These are phyloP conservation scores for Sporormia fimetaria DNA, from an alignment of 495 filamentous ascomycete species.

Conservation along the genomic window DNA sequence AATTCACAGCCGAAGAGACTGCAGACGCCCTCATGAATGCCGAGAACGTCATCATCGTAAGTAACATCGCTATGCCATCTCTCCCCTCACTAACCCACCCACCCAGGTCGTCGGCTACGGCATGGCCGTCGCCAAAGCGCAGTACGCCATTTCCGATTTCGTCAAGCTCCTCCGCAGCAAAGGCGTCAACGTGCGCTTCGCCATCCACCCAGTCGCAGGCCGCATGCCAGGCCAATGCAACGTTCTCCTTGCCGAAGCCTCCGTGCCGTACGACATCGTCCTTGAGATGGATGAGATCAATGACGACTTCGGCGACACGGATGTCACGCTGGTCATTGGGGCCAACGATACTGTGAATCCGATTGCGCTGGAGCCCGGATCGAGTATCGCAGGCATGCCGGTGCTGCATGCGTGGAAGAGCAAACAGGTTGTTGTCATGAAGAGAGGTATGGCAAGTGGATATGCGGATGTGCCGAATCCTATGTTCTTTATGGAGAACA, in stretches of 20 bases:
- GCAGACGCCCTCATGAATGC: slow-evolving; percentile 57
- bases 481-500: slow-evolving; percentile 77
- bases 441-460: slow-evolving; percentile 67
- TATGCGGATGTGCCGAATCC: slow-evolving; percentile 81
- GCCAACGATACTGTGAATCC: slow-evolving; percentile 82
- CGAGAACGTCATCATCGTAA: slow-evolving; percentile 66
- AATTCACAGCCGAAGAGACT: slow-evolving; percentile 63
- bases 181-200: slow-evolving; percentile 69
- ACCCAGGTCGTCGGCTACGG: slow-evolving; percentile 57
- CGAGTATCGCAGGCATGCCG: slow-evolving; percentile 73
- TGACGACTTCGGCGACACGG: slow-evolving; percentile 70
- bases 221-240: slow-evolving; percentile 84
- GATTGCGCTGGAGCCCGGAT: slow-evolving; percentile 66
- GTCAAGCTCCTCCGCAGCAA: slow-evolving; percentile 54
- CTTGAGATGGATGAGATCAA: slow-evolving; percentile 83
- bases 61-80: neutral
- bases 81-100: neutral
- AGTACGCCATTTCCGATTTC: slow-evolving; percentile 74
- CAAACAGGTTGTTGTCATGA: slow-evolving; percentile 81
- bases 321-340: slow-evolving; percentile 75
- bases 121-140: slow-evolving; percentile 80
- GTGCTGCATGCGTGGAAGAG: slow-evolving; percentile 82
- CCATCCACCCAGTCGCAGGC: slow-evolving; percentile 73
- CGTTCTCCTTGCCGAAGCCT: slow-evolving; percentile 69
- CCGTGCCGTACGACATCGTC: slow-evolving; percentile 62